Evolutionary conservation across 192 early-diverging fungal genomes (phyloP).

Genomic region (Coemansia sp.): DNA sequence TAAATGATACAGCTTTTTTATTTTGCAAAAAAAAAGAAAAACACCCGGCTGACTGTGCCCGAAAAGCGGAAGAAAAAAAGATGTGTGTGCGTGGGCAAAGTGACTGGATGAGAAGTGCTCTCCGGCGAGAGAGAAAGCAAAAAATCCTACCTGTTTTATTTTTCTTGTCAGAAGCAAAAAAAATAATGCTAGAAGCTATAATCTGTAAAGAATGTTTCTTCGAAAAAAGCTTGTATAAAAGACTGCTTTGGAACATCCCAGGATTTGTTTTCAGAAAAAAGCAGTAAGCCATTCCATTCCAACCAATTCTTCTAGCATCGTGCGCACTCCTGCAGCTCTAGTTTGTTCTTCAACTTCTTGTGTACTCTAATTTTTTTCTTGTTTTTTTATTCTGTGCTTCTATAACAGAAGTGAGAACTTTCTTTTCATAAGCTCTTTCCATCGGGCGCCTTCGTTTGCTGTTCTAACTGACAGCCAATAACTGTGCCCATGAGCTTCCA

Average conservation of each 20-base stretch:
- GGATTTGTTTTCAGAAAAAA: background rate
- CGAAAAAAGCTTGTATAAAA: background rate
- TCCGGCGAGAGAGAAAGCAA: background rate
- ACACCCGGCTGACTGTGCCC: too few species aligned
- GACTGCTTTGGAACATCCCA: background rate
- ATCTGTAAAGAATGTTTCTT: background rate
- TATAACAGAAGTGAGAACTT: background rate
- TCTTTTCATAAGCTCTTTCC: background rate
- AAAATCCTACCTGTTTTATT: background rate
- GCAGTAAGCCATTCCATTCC: background rate
- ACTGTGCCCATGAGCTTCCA: conserved; percentile 33
- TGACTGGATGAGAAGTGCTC: conserved; percentile 1
- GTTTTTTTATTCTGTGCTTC: background rate
- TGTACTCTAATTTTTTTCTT: background rate
- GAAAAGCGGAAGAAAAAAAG: too few species aligned
- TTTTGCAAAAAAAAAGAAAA: background rate
- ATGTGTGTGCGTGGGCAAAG: background rate
- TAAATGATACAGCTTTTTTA: background rate
- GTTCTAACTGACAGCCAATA: background rate
- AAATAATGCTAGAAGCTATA: background rate
- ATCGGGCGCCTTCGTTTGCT: background rate
- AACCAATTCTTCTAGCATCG: conserved; percentile 17
- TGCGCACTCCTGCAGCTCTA: conserved; percentile 14
- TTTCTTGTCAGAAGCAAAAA: background rate
- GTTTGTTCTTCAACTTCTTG: conserved; percentile 8